These are phyloP conservation scores for Phytophthora idaei DNA, from an alignment of 352 stramenopile species.

Conservation along the genomic window DNA sequence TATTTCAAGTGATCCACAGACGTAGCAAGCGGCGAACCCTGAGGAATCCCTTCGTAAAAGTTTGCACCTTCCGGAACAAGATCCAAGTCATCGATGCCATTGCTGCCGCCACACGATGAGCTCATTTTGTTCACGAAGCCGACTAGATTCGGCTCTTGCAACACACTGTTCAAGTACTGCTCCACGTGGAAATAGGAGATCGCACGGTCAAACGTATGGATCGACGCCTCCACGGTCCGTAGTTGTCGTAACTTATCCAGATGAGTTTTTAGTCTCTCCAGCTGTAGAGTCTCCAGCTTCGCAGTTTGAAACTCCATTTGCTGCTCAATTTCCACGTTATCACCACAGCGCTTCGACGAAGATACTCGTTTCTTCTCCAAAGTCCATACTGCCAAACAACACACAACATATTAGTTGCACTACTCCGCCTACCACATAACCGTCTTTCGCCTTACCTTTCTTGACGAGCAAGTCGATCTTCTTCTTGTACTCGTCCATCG, in stretches of 20 bases:
- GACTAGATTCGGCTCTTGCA: constrained; percentile 73
- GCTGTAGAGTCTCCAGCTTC: constrained; percentile 66
- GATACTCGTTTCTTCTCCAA: constrained; percentile 64
- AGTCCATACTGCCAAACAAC: constrained; percentile 50
- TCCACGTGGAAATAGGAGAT: constrained; percentile 85
- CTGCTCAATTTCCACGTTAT: constrained; percentile 63
- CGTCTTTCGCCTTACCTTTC: constrained; percentile 54
- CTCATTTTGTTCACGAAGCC: constrained; percentile 80
- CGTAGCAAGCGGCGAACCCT: constrained; percentile 53
- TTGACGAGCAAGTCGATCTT: constrained; percentile 70
- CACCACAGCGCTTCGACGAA: constrained; percentile 59
- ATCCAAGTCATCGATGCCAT: constrained; percentile 51
- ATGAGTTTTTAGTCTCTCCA: constrained; percentile 70
- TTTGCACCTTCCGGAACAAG: constrained; percentile 61
- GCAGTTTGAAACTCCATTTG: constrained; percentile 72
- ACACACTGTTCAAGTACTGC: constrained; percentile 78
- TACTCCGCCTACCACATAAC: background rate
- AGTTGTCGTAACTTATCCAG: constrained; percentile 76
- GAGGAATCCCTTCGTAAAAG: constrained; percentile 72
- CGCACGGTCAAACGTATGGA: constrained; percentile 83
- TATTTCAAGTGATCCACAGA: constrained; percentile 84
- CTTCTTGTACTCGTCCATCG: constrained; percentile 61
- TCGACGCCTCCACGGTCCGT: constrained; percentile 74
- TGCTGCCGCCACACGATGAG: constrained; percentile 41
- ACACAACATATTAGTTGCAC: constrained; percentile 1